Percentiles rank a stretch among this genome's conserved stretches.
Conservation (phyloP, 441 rosid genomes). For the Erodium moschatum region DNA sequence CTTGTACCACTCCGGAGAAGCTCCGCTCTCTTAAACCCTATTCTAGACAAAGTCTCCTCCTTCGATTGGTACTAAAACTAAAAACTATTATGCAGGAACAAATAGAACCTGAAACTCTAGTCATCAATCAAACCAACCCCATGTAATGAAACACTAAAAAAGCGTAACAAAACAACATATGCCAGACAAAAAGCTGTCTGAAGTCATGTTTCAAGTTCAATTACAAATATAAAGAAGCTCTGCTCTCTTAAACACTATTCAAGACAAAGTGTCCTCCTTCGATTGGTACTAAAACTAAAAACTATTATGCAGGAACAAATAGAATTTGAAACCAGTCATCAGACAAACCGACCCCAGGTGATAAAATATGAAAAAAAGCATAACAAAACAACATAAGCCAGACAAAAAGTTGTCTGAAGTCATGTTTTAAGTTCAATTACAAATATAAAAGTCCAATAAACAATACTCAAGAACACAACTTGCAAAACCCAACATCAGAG, state of each 20-base stretch:
- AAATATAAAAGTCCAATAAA: slow-evolving; percentile 22
- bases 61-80: not conserved
- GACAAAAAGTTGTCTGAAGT: too few relatives aligned
- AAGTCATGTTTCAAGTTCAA: not conserved
- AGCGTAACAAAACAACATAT: not conserved
- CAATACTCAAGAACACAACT: slow-evolving; percentile 22
- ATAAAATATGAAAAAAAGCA: too few relatives aligned
- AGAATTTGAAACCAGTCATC: too few relatives aligned
- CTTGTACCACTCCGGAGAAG: not conserved
- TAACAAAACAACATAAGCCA: too few relatives aligned
- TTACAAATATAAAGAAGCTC: not conserved
- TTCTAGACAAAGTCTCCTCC: slow-evolving; percentile 9
- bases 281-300: too few relatives aligned
- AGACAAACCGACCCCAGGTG: too few relatives aligned
- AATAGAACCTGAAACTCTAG: not conserved
- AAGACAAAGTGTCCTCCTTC: too few relatives aligned
- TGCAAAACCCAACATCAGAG: not conserved
- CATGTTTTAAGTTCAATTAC: too few relatives aligned
- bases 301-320: too few relatives aligned
- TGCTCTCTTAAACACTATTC: too few relatives aligned
- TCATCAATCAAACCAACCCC: not conserved
- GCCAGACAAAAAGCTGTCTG: slow-evolving; percentile 15
- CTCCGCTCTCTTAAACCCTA: slow-evolving; percentile 3
- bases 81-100: not conserved
- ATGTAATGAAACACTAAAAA: not conserved